Base-by-base conservation (phyloP, 148 eudicot species). In the Limonium bicolor region DNA sequence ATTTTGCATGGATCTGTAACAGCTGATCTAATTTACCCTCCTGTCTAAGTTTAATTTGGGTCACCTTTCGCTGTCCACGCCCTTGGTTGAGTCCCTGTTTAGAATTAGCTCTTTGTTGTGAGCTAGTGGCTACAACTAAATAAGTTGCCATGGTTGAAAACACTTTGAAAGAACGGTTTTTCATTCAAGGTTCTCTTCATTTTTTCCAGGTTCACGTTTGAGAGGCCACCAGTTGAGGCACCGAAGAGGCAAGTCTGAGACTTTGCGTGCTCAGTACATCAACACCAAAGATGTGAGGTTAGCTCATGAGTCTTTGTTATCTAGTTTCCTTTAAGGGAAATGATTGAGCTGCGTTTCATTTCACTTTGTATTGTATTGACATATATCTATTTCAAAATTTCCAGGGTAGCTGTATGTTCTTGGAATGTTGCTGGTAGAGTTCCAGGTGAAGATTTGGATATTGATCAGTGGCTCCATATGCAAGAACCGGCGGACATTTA, bases 371-470 rank as follows among this genome's bases (percentile, higher is more conserved):
- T 44, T n/a, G 20, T 45, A 6, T 27, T 16, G 12, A 7, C 29
- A 31, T 51, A 35, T 14, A 2, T 16, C 20, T 9, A 19, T 0
- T 30, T 4, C 13, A 25, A 10, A 34, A 14, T 24, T 10, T 41
- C 3, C 61, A 82, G 96, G 47, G 81, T 82, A 28, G 69, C 74
- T 45, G 36, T 87, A 36, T 86, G 80, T 28, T 69, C 86, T 42
- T 87, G 96, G 96, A 87, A 87, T 60, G 96, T 87, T 33, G 94
- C 96, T 25, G 96, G 96, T 17, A 76, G 65, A 65, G 35, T 51
- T 48, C 96, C 96, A 14, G 12, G 51, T 27, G 76, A 60, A 20
- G 71, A 65, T 59, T 72, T 82, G 24, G 78, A 87, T 5, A 79
- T 87, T 36, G 90, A 82, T 45, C 94, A 82, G 46, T 87, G 96